These are phyloP conservation scores for Penicillium longicatenatum DNA, from an alignment of 495 filamentous ascomycete genomes.

Conservation along the genomic window DNA sequence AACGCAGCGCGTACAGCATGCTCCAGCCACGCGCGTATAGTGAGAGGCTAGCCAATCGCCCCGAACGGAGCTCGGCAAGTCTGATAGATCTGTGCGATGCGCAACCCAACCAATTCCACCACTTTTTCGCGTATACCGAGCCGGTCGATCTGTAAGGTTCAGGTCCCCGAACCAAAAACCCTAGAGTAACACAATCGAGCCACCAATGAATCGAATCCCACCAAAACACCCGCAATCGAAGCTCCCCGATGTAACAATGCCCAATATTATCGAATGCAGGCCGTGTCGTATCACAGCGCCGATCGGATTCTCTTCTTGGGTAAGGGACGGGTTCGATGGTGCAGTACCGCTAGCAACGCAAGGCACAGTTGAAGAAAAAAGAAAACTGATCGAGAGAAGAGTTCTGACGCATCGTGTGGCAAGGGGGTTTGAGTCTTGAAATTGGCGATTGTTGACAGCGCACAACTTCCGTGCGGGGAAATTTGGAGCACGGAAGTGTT, in stretches of 20 bases:
- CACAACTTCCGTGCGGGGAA: slow-evolving; percentile 1
- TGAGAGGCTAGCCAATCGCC: slow-evolving; percentile 15
- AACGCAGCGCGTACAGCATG: slow-evolving; percentile 38
- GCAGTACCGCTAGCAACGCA: slow-evolving; percentile 33
- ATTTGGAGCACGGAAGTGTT: slow-evolving; percentile 2
- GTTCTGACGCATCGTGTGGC: background rate
- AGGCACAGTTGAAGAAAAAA: slow-evolving; percentile 25
- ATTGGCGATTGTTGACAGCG: slow-evolving; percentile 3
- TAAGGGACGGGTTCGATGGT: background rate
- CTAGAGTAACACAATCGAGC: slow-evolving; percentile 1
- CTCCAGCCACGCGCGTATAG: slow-evolving; percentile 32
- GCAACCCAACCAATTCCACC: background rate
- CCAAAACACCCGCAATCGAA: background rate
- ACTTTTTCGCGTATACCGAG: background rate
- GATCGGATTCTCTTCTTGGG: slow-evolving; percentile 2
- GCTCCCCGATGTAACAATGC: background rate
- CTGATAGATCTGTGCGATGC: background rate
- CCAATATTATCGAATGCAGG: background rate
- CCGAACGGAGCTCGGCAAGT: background rate
- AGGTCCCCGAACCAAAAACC: background rate
- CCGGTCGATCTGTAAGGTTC: slow-evolving; percentile 2
- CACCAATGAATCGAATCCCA: slow-evolving; percentile 1
- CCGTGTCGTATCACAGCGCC: background rate
- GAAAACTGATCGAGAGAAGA: slow-evolving; percentile 20
- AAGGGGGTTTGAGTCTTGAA: slow-evolving; percentile 3